These are phyloP conservation scores for Neurospora sp. DNA, from an alignment of 495 filamentous ascomycete species.

Conservation along the genomic window DNA sequence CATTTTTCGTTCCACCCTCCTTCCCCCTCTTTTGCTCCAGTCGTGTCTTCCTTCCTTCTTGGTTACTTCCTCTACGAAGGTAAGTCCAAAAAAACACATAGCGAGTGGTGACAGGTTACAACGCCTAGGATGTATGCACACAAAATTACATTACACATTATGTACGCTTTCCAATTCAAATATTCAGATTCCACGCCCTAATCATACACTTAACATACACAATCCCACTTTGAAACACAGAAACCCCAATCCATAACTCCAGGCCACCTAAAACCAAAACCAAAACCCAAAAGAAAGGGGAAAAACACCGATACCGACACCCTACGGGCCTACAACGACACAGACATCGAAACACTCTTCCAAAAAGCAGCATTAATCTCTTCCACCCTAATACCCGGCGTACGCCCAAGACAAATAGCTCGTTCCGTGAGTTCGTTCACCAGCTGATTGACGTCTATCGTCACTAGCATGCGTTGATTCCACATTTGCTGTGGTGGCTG, in stretches of 20 bases:
- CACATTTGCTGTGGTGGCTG: not conserved
- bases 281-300: not conserved
- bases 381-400: constrained; percentile 47
- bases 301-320: not conserved
- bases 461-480: constrained; percentile 5
- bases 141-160: not conserved
- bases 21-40: not conserved
- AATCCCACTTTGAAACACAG: too few species aligned
- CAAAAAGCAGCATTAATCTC: constrained; percentile 53
- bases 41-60: not conserved
- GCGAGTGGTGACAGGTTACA: too few species aligned
- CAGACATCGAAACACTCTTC: constrained; percentile 10
- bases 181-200: not conserved
- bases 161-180: not conserved
- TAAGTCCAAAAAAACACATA: too few species aligned
- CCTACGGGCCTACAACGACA: not conserved
- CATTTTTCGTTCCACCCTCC: not conserved
- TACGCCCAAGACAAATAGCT: constrained; percentile 49
- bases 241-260: not conserved
- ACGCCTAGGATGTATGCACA: too few species aligned
- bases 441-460: constrained; percentile 18
- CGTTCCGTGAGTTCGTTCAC: constrained; percentile 18
- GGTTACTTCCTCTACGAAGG: too few species aligned
- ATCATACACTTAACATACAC: too few species aligned
- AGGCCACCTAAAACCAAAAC: not conserved